These are phyloP conservation scores for Eutrema japonicum DNA, from an alignment of 345 rosid species.

Conservation along the genomic window DNA sequence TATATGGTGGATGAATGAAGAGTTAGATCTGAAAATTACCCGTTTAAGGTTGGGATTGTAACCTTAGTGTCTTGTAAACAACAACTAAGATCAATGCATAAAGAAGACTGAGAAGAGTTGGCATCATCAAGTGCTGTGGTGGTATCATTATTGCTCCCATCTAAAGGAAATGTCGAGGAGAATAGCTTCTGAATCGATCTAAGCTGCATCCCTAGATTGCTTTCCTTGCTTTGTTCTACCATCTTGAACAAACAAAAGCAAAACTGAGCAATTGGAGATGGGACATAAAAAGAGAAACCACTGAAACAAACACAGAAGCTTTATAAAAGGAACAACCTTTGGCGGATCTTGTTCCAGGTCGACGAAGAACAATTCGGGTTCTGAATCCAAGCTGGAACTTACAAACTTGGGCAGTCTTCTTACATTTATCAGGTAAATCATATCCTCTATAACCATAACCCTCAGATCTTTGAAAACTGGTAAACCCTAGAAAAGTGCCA, in stretches of 20 bases:
- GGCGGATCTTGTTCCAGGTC: conserved; percentile 92
- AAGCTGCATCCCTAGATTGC: conserved; percentile 55
- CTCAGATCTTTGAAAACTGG: conserved; percentile 58
- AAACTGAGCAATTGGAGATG: conserved; percentile 17
- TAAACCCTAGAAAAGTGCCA: conserved; percentile 53
- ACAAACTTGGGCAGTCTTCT: conserved; percentile 63
- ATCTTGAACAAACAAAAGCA: conserved; percentile 54
- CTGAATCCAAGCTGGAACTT: conserved; percentile 58
- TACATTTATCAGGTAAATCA: conserved; percentile 78
- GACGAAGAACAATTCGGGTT: conserved; percentile 58
- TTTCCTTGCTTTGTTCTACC: conserved; percentile 54
- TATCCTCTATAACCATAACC: conserved; percentile 83
- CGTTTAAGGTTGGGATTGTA: conserved; percentile 87
- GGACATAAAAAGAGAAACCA: conserved; percentile 12
- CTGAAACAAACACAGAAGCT: background rate
- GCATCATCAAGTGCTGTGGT: conserved; percentile 37
- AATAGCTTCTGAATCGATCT: conserved; percentile 61
- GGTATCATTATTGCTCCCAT: conserved; percentile 40
- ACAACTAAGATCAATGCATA: conserved; percentile 69
- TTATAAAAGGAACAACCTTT: conserved; percentile 52
- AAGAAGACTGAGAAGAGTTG: conserved; percentile 52
- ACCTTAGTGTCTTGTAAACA: conserved; percentile 70
- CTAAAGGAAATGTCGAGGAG: conserved; percentile 52
- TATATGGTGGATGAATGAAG: conserved; percentile 7
- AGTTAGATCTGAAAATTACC: conserved; percentile 50